These are phyloP conservation scores for Colletotrichum magnum DNA, from an alignment of 2,329 filamentous ascomycete genomes.

Conservation along the genomic window DNA sequence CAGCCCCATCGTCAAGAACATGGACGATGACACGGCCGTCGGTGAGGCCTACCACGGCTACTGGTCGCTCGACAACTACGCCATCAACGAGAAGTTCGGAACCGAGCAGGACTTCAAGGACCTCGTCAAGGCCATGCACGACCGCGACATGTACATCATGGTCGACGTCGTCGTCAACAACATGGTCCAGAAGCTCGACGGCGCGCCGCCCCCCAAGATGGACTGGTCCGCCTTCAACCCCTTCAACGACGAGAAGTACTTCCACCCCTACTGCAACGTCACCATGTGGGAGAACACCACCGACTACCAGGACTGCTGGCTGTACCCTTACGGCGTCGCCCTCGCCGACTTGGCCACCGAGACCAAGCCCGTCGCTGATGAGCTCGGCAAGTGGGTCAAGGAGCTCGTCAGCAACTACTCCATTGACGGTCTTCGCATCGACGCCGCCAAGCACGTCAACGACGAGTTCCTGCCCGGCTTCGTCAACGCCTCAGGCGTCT, in stretches of 20 bases:
- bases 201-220: conserved; percentile 64
- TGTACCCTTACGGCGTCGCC: conserved; percentile 66
- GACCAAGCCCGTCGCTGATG: conserved; percentile 58
- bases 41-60: conserved; percentile 56
- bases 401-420: conserved; percentile 71
- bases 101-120: conserved; percentile 62
- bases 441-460: conserved; percentile 75
- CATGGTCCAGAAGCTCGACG: conserved; percentile 52
- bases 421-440: conserved; percentile 74
- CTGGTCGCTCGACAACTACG: conserved; percentile 56
- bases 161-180: conserved; percentile 69
- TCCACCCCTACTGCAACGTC: conserved; percentile 72
- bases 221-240: conserved; percentile 44
- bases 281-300: conserved; percentile 67
- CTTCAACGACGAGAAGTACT: conserved; percentile 69
- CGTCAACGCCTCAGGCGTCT: conserved; percentile 67
- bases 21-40: conserved; percentile 39
- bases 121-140: conserved; percentile 63
- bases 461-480: conserved; percentile 71
- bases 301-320: conserved; percentile 70
- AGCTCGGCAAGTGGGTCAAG: conserved; percentile 71
- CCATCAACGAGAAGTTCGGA: conserved; percentile 64
- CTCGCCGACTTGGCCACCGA: conserved; percentile 75
- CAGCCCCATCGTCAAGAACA: conserved; percentile 67
- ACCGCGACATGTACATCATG: conserved; percentile 70